Evolutionary conservation across 139 green algal genomes (phyloP).

Genomic region (Volvox reticuliferus): DNA sequence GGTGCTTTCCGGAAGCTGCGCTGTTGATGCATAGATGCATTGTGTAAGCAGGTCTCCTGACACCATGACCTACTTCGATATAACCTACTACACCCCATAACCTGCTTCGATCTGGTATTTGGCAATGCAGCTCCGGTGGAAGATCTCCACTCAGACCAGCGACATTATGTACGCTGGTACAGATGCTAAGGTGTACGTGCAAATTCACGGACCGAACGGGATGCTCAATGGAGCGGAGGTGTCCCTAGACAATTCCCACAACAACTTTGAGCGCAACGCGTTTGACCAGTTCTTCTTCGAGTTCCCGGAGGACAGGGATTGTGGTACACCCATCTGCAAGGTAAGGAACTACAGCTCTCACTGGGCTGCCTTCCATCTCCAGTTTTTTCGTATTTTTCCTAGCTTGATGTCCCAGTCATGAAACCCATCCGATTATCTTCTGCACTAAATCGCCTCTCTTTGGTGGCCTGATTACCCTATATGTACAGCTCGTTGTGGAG

Average conservation of each 20-base stretch:
- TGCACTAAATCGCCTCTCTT: no score
- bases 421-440: no score
- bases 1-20: no score
- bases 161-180: conserved; percentile 66
- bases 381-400: no score
- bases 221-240: conserved; percentile 61
- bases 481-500: conserved; percentile 59
- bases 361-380: background rate
- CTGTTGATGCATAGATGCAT: no score
- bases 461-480: no score
- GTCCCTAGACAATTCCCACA: conserved; percentile 52
- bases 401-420: no score
- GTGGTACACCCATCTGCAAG: conserved; percentile 60
- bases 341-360: conserved; percentile 21
- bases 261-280: conserved; percentile 49
- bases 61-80: background rate
- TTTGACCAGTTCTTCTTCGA: conserved; percentile 62
- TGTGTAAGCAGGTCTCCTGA: no score
- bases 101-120: background rate
- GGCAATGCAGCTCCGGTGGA: conserved; percentile 49
- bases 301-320: conserved; percentile 62
- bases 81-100: background rate
- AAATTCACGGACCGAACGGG: conserved; percentile 56
- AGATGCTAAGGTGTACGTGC: conserved; percentile 60
- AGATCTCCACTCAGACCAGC: conserved; percentile 56